Conservation (phyloP, 108 stramenopile species). For the Skeletonema menzelii region DNA sequence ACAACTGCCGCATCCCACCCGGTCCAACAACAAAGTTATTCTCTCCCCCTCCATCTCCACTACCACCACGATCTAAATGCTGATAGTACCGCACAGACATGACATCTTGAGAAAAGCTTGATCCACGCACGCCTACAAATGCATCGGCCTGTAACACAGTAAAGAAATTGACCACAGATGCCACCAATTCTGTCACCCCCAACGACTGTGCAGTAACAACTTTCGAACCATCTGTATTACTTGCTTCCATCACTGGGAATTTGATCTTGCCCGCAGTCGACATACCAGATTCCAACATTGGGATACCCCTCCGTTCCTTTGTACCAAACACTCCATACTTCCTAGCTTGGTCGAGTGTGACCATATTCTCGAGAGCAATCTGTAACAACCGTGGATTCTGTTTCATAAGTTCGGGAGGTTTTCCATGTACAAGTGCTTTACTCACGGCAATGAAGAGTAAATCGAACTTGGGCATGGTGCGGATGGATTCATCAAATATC, state of each 20-base stretch:
- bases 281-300: conserved; percentile 70
- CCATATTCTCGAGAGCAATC: conserved; percentile 44
- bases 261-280: conserved; percentile 26
- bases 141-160: conserved; percentile 51
- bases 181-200: conserved; percentile 44
- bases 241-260: conserved; percentile 21
- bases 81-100: conserved; percentile 69
- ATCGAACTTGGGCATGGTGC: conserved; percentile 23
- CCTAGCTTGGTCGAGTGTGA: conserved; percentile 24
- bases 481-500: conserved; percentile 54
- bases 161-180: conserved; percentile 70
- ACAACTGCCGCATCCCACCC: conserved; percentile 22
- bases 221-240: conserved; percentile 27
- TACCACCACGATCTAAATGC: conserved; percentile 30
- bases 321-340: conserved; percentile 13
- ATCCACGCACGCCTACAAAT: conserved; percentile 68
- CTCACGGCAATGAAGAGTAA: conserved; percentile 35
- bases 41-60: not conserved
- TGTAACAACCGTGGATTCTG: conserved; percentile 29
- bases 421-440: conserved; percentile 11
- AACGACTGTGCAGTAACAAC: conserved; percentile 12
- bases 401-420: conserved; percentile 4
- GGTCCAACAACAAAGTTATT: conserved; percentile 29
- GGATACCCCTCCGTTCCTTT: conserved; percentile 3
- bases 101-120: conserved; percentile 65